Conservation (phyloP, 2,329 filamentous ascomycete genomes). For the Sporothrix variecibatus region DNA sequence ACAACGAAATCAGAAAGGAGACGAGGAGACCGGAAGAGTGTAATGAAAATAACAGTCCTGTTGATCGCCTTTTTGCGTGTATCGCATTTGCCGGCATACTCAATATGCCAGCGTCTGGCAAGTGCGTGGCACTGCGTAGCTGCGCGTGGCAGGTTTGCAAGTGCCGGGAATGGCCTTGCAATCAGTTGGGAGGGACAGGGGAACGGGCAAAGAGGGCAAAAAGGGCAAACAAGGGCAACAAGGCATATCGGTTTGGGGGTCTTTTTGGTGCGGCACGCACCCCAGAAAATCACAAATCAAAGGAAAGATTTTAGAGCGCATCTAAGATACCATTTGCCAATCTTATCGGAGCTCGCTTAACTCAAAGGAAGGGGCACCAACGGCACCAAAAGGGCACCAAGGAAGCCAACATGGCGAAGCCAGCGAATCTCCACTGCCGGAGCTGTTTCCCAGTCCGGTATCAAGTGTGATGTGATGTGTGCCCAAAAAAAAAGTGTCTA, state of each 20-base stretch:
- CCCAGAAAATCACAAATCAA: not conserved
- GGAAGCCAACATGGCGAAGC: not conserved
- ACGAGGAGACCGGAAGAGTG: not conserved
- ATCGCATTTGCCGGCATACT: not conserved
- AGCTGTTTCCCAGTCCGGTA: constrained; percentile 19
- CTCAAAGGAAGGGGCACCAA: not conserved
- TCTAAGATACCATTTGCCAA: not conserved
- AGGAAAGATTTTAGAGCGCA: not conserved
- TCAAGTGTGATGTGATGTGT: not conserved
- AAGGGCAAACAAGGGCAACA: not conserved
- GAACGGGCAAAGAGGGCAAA: not conserved
- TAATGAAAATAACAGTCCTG: not conserved
- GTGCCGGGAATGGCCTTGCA: not conserved
- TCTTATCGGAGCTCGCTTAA: constrained; percentile 13
- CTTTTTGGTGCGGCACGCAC: not conserved
- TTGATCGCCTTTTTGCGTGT: not conserved
- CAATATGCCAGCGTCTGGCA: not conserved
- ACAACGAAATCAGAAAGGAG: not conserved
- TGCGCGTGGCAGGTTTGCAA: not conserved
- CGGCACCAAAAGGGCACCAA: not conserved
- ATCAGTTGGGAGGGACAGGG: not conserved
- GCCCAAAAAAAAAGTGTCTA: not conserved
- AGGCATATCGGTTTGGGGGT: not conserved
- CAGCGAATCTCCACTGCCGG: constrained; percentile 13
- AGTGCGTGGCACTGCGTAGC: not conserved